Percentiles rank a stretch among this genome's conserved stretches.
Conservation (phyloP, 2,329 filamentous ascomycete species). For the Orbilia blumenaviensis region DNA sequence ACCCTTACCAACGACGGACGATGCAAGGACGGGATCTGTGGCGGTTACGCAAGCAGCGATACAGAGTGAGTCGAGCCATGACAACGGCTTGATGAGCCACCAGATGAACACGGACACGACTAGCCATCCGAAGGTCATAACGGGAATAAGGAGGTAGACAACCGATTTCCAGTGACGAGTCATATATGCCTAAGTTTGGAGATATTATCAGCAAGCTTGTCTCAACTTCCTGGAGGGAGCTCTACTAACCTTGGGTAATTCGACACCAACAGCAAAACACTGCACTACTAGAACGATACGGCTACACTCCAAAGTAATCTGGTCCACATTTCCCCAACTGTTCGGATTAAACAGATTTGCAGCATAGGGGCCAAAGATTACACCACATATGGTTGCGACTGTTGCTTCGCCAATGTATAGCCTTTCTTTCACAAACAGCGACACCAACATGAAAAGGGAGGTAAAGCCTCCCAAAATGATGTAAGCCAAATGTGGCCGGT, state of each 20-base stretch:
- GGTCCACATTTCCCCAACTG: slow-evolving; percentile 83
- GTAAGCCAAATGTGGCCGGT: slow-evolving; percentile 96
- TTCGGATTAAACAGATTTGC: slow-evolving; percentile 80
- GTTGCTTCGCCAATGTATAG: slow-evolving; percentile 99
- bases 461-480: slow-evolving; percentile 98
- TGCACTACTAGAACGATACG: slow-evolving; percentile 89
- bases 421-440: slow-evolving; percentile 96
- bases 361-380: slow-evolving; percentile 87
- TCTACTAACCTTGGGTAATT: slow-evolving; percentile 73
- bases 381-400: slow-evolving; percentile 84
- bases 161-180: slow-evolving; percentile 97
- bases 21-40: slow-evolving; percentile 94
- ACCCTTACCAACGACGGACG: slow-evolving; percentile 97
- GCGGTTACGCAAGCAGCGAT: slow-evolving; percentile 94
- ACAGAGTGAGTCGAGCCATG: slow-evolving; percentile 88
- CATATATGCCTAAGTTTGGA: slow-evolving; percentile 74
- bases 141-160: slow-evolving; percentile 82
- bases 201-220: not conserved
- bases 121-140: slow-evolving; percentile 97
- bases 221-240: not conserved
- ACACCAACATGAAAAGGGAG: slow-evolving; percentile 97
- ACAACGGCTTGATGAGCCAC: slow-evolving; percentile 81
- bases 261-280: slow-evolving; percentile 90
- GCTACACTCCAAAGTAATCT: slow-evolving; percentile 87
- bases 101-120: slow-evolving; percentile 92